Base-by-base conservation (phyloP, 2,329 filamentous ascomycete species). In the Scedosporium apiospermum region DNA sequence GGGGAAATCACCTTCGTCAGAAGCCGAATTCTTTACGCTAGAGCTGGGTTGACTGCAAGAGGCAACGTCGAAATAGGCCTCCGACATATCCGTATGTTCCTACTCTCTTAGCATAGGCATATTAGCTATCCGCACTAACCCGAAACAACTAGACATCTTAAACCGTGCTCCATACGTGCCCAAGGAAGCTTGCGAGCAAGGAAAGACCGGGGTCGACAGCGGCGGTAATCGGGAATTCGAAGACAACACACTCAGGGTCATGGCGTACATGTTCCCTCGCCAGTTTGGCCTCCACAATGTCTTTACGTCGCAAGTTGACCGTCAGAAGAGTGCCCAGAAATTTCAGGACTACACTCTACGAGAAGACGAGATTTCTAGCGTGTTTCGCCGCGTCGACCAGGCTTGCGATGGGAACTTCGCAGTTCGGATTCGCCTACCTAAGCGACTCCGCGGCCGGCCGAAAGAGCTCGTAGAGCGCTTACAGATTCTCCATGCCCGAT, bases 221-320 rank as follows among this genome's bases (percentile, higher is more conserved):
- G 7, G 7, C 16, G 26, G 4, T 58, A 58, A 26, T 4, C 38
- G 27, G 3, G 27, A 16, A 41, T 58, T 53, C 58, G 21, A 77
- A 1, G 70, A 74, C 12, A 82, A 88, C 65, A 89, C 86, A 0
- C 70, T 86, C 10, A 90, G 89, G 67, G 75, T 96, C 21, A 85
- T 96, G 83, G 95, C 93, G 79, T 93, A 98, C 73, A 87, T 99
- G 1, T 99, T 99, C 68, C 95, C 95, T 38, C 82, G 88, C 10
- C 93, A 98, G 69, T 98, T 96, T 70, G 85, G 85, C 14, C 77
- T 99, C 3, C 91, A 96, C 70, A 99, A 98, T 73, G 91, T 89
- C n/a, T 97, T 98, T 71, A 91, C 87, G 0, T 90, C 87, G 4
- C 75, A 78, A 3, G 80, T 88, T 16, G 82, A 95, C 71, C 71